A percentile compares a stretch with the other conserved stretches of the same genome.
Conservation (phyloP, 2,329 filamentous ascomycete species). For the Pseudogymnoascus pannorum region DNA sequence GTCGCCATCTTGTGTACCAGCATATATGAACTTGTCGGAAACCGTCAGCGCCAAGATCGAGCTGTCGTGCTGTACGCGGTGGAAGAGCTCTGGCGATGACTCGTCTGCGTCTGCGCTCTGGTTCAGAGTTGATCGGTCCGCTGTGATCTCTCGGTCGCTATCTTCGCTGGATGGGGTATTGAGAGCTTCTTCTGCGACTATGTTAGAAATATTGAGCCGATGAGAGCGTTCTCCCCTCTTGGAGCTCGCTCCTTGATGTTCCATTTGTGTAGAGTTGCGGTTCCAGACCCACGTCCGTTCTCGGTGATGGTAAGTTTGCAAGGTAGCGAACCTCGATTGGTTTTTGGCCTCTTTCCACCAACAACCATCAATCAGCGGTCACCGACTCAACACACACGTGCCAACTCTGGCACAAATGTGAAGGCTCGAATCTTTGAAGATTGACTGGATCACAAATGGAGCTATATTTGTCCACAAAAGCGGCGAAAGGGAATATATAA, state of each 20-base stretch:
- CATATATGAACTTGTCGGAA: slow-evolving; percentile 75
- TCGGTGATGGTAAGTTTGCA: slow-evolving; percentile 1
- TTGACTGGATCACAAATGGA: background rate
- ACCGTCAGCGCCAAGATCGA: slow-evolving; percentile 78
- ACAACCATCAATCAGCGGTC: background rate
- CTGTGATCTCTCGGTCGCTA: background rate
- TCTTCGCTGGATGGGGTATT: slow-evolving; percentile 2
- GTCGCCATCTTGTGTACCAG: slow-evolving; percentile 87
- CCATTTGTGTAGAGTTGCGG: slow-evolving; percentile 1
- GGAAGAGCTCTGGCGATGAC: slow-evolving; percentile 54
- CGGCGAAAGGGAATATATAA: background rate
- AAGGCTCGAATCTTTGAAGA: background rate
- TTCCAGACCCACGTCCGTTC: background rate
- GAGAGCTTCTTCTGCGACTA: background rate
- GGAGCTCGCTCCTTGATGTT: slow-evolving; percentile 1
- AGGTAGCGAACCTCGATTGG: slow-evolving; percentile 1
- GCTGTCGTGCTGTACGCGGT: slow-evolving; percentile 68
- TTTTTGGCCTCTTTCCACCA: background rate
- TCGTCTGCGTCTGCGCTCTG: background rate
- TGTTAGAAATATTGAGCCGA: background rate
- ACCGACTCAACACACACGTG: background rate
- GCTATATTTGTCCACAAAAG: background rate
- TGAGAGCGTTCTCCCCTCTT: slow-evolving; percentile 3
- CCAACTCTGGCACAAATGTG: background rate
- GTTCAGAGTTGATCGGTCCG: background rate